Evolutionary conservation across 108 stramenopile genomes (phyloP).

Genomic region (Conticribra weissflogii): DNA sequence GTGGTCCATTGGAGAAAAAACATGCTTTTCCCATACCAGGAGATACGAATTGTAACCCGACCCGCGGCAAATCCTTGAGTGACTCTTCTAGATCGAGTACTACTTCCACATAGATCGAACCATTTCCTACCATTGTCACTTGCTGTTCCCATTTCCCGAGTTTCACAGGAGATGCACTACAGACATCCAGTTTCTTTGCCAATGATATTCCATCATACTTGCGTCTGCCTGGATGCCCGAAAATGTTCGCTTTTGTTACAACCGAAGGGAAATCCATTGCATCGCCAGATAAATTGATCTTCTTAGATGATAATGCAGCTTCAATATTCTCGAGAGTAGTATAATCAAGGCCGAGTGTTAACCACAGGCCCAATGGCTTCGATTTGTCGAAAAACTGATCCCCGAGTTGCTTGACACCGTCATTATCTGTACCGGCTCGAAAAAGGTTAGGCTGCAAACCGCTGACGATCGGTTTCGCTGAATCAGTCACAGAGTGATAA

Average conservation of each 20-base stretch:
- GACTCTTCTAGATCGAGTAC: slow-evolving; percentile 47
- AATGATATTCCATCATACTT: slow-evolving; percentile 27
- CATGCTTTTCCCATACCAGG: slow-evolving; percentile 43
- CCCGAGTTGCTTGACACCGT: slow-evolving; percentile 59
- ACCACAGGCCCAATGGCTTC: slow-evolving; percentile 44
- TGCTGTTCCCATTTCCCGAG: slow-evolving; percentile 30
- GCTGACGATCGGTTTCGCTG: not conserved
- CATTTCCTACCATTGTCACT: slow-evolving; percentile 31
- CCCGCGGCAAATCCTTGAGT: slow-evolving; percentile 55
- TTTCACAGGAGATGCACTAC: not conserved
- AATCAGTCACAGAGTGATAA: slow-evolving; percentile 4
- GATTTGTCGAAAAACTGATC: slow-evolving; percentile 32
- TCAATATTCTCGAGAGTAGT: slow-evolving; percentile 16
- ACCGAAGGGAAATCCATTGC: not conserved
- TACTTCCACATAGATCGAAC: slow-evolving; percentile 56
- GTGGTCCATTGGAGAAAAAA: slow-evolving; percentile 70
- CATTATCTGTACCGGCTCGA: slow-evolving; percentile 86
- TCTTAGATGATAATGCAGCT: slow-evolving; percentile 1
- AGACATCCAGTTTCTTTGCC: slow-evolving; percentile 16
- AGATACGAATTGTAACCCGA: slow-evolving; percentile 60
- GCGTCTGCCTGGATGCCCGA: slow-evolving; percentile 19
- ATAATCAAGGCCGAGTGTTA: slow-evolving; percentile 38
- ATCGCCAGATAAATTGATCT: not conserved
- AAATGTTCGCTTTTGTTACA: slow-evolving; percentile 23
- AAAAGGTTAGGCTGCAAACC: slow-evolving; percentile 61